Conservation (phyloP, 345 rosid genomes). For the Citrus maxima region DNA sequence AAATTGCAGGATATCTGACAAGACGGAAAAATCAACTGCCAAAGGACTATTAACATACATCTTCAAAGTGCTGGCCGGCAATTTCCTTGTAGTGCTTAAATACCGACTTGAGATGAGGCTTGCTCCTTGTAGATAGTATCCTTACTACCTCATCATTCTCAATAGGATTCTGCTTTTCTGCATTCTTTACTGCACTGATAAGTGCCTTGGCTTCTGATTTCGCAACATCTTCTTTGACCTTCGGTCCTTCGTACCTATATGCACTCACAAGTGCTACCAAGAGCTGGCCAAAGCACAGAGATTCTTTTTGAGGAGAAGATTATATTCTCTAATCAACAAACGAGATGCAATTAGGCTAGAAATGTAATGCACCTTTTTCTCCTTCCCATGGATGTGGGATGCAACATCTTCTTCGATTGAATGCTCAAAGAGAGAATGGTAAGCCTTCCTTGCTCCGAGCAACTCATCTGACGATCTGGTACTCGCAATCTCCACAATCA, state of each 20-base stretch:
- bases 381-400: slow-evolving; percentile 38
- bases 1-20: not conserved
- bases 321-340: not conserved
- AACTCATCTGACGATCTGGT: slow-evolving; percentile 76
- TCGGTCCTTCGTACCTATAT: slow-evolving; percentile 80
- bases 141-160: slow-evolving; percentile 67
- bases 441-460: slow-evolving; percentile 83
- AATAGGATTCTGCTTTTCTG: slow-evolving; percentile 25
- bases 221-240: slow-evolving; percentile 46
- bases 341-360: not conserved
- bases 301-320: not conserved
- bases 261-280: slow-evolving; percentile 90
- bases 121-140: slow-evolving; percentile 83
- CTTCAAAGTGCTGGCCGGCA: slow-evolving; percentile 41
- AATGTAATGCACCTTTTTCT: slow-evolving; percentile 45
- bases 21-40: not conserved
- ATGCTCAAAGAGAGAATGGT: slow-evolving; percentile 78
- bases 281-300: slow-evolving; percentile 39
- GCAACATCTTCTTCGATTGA: slow-evolving; percentile 86
- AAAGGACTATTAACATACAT: slow-evolving; percentile 29
- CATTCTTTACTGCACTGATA: slow-evolving; percentile 37
- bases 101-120: slow-evolving; percentile 53
- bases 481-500: slow-evolving; percentile 76
- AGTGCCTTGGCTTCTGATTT: slow-evolving; percentile 68
- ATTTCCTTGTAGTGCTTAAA: slow-evolving; percentile 48